Evolutionary conservation across 108 stramenopile genomes (phyloP).

Genomic region (Skeletonema marinoi): DNA sequence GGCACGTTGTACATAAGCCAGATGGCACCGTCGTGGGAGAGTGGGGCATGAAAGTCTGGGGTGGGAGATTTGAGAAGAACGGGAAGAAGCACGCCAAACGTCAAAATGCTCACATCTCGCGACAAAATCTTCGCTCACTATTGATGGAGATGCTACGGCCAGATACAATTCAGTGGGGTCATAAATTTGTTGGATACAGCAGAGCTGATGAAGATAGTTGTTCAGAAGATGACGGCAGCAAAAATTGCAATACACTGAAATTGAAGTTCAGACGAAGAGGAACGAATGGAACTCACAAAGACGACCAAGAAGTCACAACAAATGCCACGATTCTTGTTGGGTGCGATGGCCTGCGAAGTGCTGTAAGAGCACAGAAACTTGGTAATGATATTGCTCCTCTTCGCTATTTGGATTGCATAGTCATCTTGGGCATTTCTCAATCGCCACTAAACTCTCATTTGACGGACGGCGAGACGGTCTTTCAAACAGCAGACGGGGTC

Average conservation of each 20-base stretch:
- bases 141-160: slow-evolving; percentile 59
- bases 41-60: slow-evolving; percentile 86
- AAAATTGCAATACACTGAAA: slow-evolving; percentile 2
- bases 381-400: slow-evolving; percentile 56
- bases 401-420: slow-evolving; percentile 79
- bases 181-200: slow-evolving; percentile 45
- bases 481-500: slow-evolving; percentile 82
- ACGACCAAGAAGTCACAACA: slow-evolving; percentile 19
- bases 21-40: slow-evolving; percentile 81
- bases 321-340: slow-evolving; percentile 78
- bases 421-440: slow-evolving; percentile 80
- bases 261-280: slow-evolving; percentile 44
- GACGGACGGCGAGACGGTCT: slow-evolving; percentile 81
- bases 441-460: slow-evolving; percentile 38
- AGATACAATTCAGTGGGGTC: slow-evolving; percentile 56
- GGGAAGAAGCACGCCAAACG: slow-evolving; percentile 55
- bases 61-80: slow-evolving; percentile 47
- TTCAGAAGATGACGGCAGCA: background rate
- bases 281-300: slow-evolving; percentile 9
- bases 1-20: slow-evolving; percentile 77
- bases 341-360: slow-evolving; percentile 89
- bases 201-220: background rate
- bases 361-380: slow-evolving; percentile 55
- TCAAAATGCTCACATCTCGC: slow-evolving; percentile 86
- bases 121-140: slow-evolving; percentile 66